Evolutionary conservation across 2,329 filamentous ascomycete species (phyloP).

Genomic region (Pyrenophora tritici-repentis): DNA sequence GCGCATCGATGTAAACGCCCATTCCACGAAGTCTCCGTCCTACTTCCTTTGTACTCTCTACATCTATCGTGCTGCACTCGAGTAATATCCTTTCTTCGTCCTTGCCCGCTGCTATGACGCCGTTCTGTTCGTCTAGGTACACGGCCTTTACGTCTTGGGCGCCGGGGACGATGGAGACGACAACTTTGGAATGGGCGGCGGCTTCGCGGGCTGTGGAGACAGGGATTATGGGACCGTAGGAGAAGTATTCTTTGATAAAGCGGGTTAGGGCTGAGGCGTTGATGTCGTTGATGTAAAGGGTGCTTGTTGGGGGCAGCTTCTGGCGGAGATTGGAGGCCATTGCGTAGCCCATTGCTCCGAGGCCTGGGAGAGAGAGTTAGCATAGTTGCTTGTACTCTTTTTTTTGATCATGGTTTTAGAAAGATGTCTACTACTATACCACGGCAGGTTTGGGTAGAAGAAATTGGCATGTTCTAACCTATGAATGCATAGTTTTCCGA

Average conservation of each 20-base stretch:
- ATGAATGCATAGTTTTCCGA: constrained; percentile 40
- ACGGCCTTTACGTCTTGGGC: constrained; percentile 36
- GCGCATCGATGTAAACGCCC: constrained; percentile 39
- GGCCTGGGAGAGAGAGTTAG: constrained; percentile 20
- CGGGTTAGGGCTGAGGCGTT: constrained; percentile 27
- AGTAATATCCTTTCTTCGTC: constrained; percentile 30
- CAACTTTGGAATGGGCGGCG: constrained; percentile 30
- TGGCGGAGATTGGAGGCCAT: constrained; percentile 41
- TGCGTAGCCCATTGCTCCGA: constrained; percentile 44
- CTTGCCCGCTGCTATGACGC: constrained; percentile 29
- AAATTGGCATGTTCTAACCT: constrained; percentile 14
- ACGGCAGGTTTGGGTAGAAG: too few relatives aligned
- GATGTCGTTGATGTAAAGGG: constrained; percentile 39
- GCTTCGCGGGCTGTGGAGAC: constrained; percentile 35
- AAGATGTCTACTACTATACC: too few relatives aligned
- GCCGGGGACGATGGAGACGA: constrained; percentile 39
- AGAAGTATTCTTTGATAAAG: constrained; percentile 28
- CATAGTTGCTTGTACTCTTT: not conserved
- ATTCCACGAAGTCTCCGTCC: constrained; percentile 21
- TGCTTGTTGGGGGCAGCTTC: constrained; percentile 27
- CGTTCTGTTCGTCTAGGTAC: constrained; percentile 32
- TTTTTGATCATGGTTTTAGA: not conserved
- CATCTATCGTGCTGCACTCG: constrained; percentile 43
- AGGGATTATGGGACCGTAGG: constrained; percentile 29
- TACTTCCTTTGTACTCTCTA: constrained; percentile 32